Conservation (phyloP, 257 asterid genomes). For the Thymus quinquecostatus region DNA sequence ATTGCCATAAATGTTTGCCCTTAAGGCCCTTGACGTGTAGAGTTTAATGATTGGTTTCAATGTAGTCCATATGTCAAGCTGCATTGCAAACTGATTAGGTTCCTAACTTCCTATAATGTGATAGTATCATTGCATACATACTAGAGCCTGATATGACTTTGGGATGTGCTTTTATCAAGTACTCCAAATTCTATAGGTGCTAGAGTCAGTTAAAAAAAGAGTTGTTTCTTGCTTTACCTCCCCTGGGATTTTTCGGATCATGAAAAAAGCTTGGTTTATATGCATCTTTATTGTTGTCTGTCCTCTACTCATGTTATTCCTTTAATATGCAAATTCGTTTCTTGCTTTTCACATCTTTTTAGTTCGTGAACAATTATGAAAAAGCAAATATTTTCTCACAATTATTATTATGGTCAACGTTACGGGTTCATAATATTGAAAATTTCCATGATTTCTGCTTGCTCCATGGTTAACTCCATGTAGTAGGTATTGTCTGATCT, state of each 20-base stretch:
- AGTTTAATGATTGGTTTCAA: conserved; percentile 11
- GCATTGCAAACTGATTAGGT: conserved; percentile 5
- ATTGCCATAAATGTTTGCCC: no score
- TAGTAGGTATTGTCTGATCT: conserved; percentile 14
- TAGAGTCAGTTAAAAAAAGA: conserved; percentile 23
- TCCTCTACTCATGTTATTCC: no score
- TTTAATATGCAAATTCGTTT: background rate
- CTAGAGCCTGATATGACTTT: background rate
- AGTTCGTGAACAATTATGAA: conserved; percentile 20
- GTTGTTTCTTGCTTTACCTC: conserved; percentile 12
- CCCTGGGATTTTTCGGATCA: background rate
- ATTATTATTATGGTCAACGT: background rate
- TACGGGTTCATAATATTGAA: background rate
- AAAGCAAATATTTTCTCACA: background rate
- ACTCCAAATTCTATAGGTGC: conserved; percentile 8
- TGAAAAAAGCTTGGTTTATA: conserved; percentile 15
- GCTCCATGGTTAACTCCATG: conserved; percentile 19
- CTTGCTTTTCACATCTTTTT: conserved; percentile 11
- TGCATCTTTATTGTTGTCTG: conserved; percentile 11
- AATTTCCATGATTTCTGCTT: conserved; percentile 8
- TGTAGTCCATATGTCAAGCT: conserved; percentile 3
- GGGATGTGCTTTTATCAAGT: conserved; percentile 2
- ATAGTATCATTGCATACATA: background rate
- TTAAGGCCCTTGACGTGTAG: no score
- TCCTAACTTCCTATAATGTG: conserved; percentile 5